Conservation (phyloP, 2,329 filamentous ascomycete species). For the Tolypocladium endophyticum region DNA sequence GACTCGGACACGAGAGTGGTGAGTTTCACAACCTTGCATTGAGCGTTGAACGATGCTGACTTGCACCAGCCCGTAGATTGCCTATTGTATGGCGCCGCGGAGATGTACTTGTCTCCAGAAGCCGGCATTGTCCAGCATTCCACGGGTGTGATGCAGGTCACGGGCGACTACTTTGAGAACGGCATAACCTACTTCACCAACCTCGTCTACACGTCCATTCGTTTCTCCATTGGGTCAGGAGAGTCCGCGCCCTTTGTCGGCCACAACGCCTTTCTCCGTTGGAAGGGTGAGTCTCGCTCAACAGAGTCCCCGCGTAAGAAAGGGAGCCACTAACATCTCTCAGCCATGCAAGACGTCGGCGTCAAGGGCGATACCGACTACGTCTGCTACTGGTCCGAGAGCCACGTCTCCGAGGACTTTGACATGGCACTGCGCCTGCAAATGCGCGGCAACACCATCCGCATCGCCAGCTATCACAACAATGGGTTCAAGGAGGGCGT, state of each 20-base stretch:
- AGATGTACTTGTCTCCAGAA: slow-evolving; percentile 61
- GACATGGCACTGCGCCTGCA: slow-evolving; percentile 66
- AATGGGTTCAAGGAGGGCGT: slow-evolving; percentile 66
- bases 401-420: slow-evolving; percentile 68
- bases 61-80: slow-evolving; percentile 43
- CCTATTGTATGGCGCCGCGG: slow-evolving; percentile 56
- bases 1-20: slow-evolving; percentile 58
- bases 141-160: slow-evolving; percentile 69
- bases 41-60: not conserved
- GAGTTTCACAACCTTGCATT: not conserved
- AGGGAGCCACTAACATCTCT: not conserved
- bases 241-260: slow-evolving; percentile 69
- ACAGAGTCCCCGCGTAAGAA: not conserved
- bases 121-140: slow-evolving; percentile 63
- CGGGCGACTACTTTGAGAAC: slow-evolving; percentile 62
- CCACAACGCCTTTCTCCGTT: slow-evolving; percentile 66
- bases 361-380: slow-evolving; percentile 30
- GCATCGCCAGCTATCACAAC: slow-evolving; percentile 57
- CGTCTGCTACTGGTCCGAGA: slow-evolving; percentile 65
- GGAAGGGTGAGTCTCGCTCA: slow-evolving; percentile 27
- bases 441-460: slow-evolving; percentile 55
- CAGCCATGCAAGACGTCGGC: slow-evolving; percentile 24
- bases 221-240: slow-evolving; percentile 58
- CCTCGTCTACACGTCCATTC: slow-evolving; percentile 64
- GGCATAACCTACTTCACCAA: slow-evolving; percentile 69